Conservation (phyloP, 2,329 filamentous ascomycete genomes). For the Sphaerulina populicola region DNA sequence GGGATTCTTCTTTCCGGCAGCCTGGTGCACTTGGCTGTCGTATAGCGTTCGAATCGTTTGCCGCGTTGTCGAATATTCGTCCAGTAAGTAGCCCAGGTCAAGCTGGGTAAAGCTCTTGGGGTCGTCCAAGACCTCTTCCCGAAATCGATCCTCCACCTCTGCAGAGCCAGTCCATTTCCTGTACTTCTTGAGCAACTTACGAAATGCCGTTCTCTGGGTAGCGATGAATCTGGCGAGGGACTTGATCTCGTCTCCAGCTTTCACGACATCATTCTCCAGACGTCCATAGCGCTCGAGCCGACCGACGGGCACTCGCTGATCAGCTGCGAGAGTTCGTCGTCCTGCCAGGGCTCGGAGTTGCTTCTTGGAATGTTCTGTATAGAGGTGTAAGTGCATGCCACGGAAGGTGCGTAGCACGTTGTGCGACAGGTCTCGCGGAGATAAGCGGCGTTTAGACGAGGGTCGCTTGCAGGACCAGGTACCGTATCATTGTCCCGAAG, state of each 20-base stretch:
- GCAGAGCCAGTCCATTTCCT: slow-evolving; percentile 75
- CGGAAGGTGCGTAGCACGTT: not conserved
- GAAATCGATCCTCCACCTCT: slow-evolving; percentile 57
- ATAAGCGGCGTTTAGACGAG: slow-evolving; percentile 8
- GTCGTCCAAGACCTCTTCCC: slow-evolving; percentile 54
- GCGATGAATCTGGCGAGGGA: slow-evolving; percentile 63
- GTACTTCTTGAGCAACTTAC: slow-evolving; percentile 81
- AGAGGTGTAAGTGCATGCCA: slow-evolving; percentile 4
- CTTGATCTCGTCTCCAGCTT: slow-evolving; percentile 62
- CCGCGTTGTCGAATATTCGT: slow-evolving; percentile 43
- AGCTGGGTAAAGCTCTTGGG: slow-evolving; percentile 64
- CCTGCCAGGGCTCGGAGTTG: slow-evolving; percentile 25
- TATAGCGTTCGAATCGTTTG: slow-evolving; percentile 40
- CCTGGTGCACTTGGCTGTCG: slow-evolving; percentile 29
- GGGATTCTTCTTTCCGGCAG: slow-evolving; percentile 10
- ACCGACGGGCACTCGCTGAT: slow-evolving; percentile 36
- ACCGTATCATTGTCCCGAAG: not conserved
- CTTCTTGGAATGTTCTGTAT: slow-evolving; percentile 26
- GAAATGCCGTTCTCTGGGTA: slow-evolving; percentile 67
- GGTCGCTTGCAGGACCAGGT: not conserved
- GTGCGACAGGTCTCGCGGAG: not conserved
- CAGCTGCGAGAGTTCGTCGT: slow-evolving; percentile 17
- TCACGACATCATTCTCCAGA: slow-evolving; percentile 44
- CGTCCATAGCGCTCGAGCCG: slow-evolving; percentile 45
- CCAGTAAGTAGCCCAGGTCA: slow-evolving; percentile 50